phyloP scores from a whole-genome alignment of 495 filamentous ascomycete genomes.

The Mycothermus thermophilus region DNA sequence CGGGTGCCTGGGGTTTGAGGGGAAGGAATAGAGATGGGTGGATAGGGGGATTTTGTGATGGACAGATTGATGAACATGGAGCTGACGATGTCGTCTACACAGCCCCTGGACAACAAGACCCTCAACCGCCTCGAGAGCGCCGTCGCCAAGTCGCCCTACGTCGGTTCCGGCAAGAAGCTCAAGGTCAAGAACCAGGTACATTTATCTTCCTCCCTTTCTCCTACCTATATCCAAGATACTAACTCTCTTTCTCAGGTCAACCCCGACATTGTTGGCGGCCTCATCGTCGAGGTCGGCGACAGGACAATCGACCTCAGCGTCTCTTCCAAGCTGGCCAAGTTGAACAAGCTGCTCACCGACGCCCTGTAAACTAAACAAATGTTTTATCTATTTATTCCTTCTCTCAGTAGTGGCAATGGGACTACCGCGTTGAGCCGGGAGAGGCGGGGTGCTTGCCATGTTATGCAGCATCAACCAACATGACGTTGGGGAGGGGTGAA shows the following conservation, averaged over 20 bases:
- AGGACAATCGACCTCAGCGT: slow-evolving; percentile 96
- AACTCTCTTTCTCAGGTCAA: slow-evolving; percentile 49
- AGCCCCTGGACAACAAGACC: slow-evolving; percentile 82
- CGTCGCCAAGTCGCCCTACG: slow-evolving; percentile 75
- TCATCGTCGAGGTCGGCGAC: slow-evolving; percentile 93
- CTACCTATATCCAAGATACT: neutral
- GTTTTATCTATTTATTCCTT: too few species aligned
- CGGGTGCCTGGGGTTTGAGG: slow-evolving; percentile 1
- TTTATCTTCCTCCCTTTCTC: slow-evolving; percentile 3
- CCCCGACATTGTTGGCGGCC: slow-evolving; percentile 83
- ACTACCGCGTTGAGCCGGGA: slow-evolving; percentile 3
- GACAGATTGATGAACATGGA: neutral
- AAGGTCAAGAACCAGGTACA: slow-evolving; percentile 84
- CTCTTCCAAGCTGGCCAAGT: slow-evolving; percentile 83
- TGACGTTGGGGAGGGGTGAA: too few species aligned
- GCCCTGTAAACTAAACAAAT: slow-evolving; percentile 59
- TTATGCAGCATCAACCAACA: too few species aligned
- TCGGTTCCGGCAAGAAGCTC: slow-evolving; percentile 89
- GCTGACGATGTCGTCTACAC: slow-evolving; percentile 3
- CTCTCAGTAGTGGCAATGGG: slow-evolving; percentile 10
- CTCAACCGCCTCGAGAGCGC: slow-evolving; percentile 73
- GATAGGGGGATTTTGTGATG: slow-evolving; percentile 1
- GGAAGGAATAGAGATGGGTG: neutral
- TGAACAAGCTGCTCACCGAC: slow-evolving; percentile 98
- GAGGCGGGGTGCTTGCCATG: too few species aligned